Conservation (phyloP, 371 early-diverging fungal genomes). For the Mucor plumbeus region DNA sequence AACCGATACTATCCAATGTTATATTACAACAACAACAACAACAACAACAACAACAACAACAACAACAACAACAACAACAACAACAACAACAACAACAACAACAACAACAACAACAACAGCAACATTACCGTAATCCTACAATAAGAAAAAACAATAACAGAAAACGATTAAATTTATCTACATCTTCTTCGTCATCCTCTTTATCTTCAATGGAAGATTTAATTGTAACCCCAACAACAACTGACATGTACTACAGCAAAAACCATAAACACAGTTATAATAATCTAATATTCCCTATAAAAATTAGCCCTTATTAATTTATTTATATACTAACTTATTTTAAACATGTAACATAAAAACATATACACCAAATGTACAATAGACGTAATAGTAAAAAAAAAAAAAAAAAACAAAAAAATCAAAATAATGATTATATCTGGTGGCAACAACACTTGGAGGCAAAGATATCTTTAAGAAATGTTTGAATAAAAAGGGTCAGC, state of each 20-base stretch:
- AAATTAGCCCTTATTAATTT: background rate
- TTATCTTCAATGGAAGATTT: slow-evolving; percentile 1
- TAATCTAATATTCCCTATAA: background rate
- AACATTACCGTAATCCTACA: background rate
- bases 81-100: background rate
- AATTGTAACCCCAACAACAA: slow-evolving; percentile 17
- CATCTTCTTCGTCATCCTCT: slow-evolving; percentile 7
- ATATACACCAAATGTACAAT: background rate
- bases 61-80: background rate
- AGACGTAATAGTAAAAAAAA: background rate
- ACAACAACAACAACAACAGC: slow-evolving; percentile 4
- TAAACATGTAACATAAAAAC: background rate
- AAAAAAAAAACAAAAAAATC: background rate
- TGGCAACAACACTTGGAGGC: background rate
- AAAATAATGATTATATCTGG: background rate
- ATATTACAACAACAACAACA: background rate
- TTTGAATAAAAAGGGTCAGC: background rate
- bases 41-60: background rate
- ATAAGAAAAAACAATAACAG: background rate
- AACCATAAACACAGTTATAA: background rate
- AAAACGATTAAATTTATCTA: background rate
- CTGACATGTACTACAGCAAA: slow-evolving; percentile 7
- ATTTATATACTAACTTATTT: slow-evolving; percentile 3
- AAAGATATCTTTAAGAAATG: slow-evolving; percentile 1
- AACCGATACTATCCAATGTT: background rate